Evolutionary conservation across 352 stramenopile genomes (phyloP).

Genomic region (Pythium insidiosum): DNA sequence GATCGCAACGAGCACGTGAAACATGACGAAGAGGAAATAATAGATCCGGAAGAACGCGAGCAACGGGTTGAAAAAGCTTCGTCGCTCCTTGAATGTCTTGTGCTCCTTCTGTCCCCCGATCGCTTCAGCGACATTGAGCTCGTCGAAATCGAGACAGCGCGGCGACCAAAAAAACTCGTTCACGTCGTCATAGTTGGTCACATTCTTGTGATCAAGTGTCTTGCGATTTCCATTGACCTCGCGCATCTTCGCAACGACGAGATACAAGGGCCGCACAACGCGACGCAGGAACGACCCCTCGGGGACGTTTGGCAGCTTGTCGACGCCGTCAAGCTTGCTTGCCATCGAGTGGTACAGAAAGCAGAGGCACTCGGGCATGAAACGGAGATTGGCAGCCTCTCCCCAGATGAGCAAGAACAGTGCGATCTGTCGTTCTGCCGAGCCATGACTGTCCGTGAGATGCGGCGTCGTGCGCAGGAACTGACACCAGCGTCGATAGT

Average conservation of each 20-base stretch:
- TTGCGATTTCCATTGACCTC: slow-evolving; percentile 16
- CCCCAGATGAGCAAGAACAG: slow-evolving; percentile 85
- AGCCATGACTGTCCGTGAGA: slow-evolving; percentile 41
- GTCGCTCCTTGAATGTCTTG: slow-evolving; percentile 84
- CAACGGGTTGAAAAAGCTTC: slow-evolving; percentile 73
- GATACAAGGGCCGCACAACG: slow-evolving; percentile 73
- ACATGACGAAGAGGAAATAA: slow-evolving; percentile 79
- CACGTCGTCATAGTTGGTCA: slow-evolving; percentile 87
- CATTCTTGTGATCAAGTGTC: slow-evolving; percentile 72
- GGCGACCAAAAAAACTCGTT: slow-evolving; percentile 88
- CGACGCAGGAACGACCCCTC: slow-evolving; percentile 67
- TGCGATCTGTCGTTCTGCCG: slow-evolving; percentile 54
- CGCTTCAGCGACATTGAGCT: slow-evolving; percentile 69
- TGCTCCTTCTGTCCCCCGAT: slow-evolving; percentile 49
- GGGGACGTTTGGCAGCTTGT: slow-evolving; percentile 44
- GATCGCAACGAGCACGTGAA: slow-evolving; percentile 71
- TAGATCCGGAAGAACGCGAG: slow-evolving; percentile 85
- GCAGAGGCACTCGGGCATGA: slow-evolving; percentile 87
- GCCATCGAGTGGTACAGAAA: slow-evolving; percentile 84
- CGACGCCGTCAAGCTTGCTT: slow-evolving; percentile 52
- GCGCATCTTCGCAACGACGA: slow-evolving; percentile 69
- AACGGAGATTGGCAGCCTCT: slow-evolving; percentile 76
- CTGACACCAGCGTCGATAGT: slow-evolving; percentile 93
- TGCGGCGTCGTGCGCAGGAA: slow-evolving; percentile 86
- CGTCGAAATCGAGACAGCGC: slow-evolving; percentile 73